phyloP scores from a whole-genome alignment of 129 eudicot genomes.

The Flaveria trinervia region DNA sequence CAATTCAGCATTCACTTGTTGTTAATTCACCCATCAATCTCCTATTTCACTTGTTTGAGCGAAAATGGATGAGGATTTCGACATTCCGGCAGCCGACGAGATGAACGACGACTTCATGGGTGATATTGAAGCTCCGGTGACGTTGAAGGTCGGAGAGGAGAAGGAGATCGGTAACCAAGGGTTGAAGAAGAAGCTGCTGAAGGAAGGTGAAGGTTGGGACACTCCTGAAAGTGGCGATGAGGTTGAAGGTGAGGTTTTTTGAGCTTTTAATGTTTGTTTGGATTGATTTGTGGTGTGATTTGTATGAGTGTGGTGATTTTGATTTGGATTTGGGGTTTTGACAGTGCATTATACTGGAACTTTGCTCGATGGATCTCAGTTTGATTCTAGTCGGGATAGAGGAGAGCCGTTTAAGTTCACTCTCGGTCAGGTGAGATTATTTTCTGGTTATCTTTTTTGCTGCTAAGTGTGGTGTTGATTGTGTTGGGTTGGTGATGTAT shows the following conservation, averaged over 20 bases:
- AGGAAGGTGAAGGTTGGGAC: slow-evolving; percentile 80
- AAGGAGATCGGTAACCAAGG: slow-evolving; percentile 75
- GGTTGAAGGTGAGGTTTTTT: slow-evolving; percentile 52
- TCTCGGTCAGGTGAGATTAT: slow-evolving; percentile 73
- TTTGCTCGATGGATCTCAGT: slow-evolving; percentile 79
- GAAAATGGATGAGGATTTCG: not conserved
- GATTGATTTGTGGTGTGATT: not conserved
- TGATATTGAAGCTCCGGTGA: slow-evolving; percentile 38
- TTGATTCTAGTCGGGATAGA: slow-evolving; percentile 89
- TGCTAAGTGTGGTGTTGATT: no score
- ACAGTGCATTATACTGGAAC: slow-evolving; percentile 96
- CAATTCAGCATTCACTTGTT: not conserved
- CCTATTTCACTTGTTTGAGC: not conserved
- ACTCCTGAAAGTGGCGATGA: slow-evolving; percentile 79
- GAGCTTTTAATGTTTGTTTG: not conserved
- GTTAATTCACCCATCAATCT: no score
- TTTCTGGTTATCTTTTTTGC: not conserved
- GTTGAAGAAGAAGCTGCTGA: slow-evolving; percentile 83
- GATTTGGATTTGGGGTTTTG: not conserved
- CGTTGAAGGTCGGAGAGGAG: slow-evolving; percentile 77
- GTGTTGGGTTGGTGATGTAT: no score
- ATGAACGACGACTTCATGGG: slow-evolving; percentile 10
- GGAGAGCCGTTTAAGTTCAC: slow-evolving; percentile 84
- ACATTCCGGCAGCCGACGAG: not conserved
- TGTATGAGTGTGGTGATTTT: not conserved